A percentile compares a stretch with the other conserved stretches of the same genome.
phyloP scores from a whole-genome alignment of 2,329 filamentous ascomycete species.

The Fusarium sp. region DNA sequence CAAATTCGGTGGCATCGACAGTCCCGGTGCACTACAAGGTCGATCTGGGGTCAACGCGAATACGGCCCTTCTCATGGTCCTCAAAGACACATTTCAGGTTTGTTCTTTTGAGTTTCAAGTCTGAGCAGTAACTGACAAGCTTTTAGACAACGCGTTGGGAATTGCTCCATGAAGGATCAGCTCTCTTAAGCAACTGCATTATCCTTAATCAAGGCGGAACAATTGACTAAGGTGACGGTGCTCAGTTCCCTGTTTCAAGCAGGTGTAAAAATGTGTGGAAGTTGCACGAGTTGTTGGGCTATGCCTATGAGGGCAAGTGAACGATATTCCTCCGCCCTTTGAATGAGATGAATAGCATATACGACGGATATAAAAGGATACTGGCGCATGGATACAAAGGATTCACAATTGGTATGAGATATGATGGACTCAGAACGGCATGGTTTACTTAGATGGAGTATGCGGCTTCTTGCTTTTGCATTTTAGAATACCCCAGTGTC shows the following conservation, averaged over 20 bases:
- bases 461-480: constrained; percentile 40
- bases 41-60: constrained; percentile 85
- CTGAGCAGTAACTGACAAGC: not conserved
- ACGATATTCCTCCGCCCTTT: not conserved
- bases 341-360: not conserved
- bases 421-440: constrained; percentile 22
- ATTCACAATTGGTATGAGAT: constrained; percentile 10
- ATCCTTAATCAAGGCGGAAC: constrained; percentile 50
- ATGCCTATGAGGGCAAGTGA: not conserved
- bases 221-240: constrained; percentile 28
- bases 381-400: constrained; percentile 15
- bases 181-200: constrained; percentile 84
- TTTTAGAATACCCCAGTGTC: constrained; percentile 47
- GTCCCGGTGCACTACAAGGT: constrained; percentile 80
- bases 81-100: constrained; percentile 78
- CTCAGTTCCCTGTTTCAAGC: not conserved
- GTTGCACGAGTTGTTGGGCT: not conserved
- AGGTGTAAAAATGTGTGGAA: not conserved
- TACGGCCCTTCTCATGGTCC: constrained; percentile 81
- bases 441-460: constrained; percentile 35
- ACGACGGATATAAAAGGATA: constrained; percentile 12
- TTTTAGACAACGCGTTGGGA: constrained; percentile 83
- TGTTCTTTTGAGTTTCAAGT: not conserved
- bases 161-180: constrained; percentile 86
- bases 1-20: constrained; percentile 75